Evolutionary conservation across 805 yeast genomes (phyloP).

Genomic region (Saccharomycopsis fermentans): DNA sequence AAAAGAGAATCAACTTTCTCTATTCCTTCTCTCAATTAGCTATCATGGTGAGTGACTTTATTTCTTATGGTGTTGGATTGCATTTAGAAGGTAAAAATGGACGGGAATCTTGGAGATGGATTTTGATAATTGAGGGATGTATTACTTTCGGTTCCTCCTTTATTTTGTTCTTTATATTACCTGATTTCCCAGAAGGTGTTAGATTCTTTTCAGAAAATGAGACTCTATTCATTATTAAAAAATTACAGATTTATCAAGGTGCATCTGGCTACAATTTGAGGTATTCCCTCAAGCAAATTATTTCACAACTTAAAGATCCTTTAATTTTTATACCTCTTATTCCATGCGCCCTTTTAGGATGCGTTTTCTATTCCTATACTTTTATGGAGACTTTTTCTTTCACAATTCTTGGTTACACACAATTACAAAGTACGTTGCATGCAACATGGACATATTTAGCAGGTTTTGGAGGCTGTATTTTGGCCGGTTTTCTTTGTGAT

Average conservation of each 20-base stretch:
- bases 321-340: slow-evolving; percentile 46
- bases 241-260: slow-evolving; percentile 33
- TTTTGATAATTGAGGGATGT: slow-evolving; percentile 42
- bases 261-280: slow-evolving; percentile 29
- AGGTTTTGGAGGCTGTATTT: slow-evolving; percentile 44
- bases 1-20: no score
- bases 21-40: no score
- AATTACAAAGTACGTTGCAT: slow-evolving; percentile 31
- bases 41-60: no score
- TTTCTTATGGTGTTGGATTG: no score
- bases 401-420: slow-evolving; percentile 41
- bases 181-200: slow-evolving; percentile 48
- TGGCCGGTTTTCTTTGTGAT: slow-evolving; percentile 47
- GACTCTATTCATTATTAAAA: slow-evolving; percentile 33
- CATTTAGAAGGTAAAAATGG: slow-evolving; percentile 28
- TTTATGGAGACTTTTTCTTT: slow-evolving; percentile 54
- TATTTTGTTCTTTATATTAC: slow-evolving; percentile 31
- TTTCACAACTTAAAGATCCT: slow-evolving; percentile 45
- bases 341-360: slow-evolving; percentile 47
- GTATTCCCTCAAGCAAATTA: slow-evolving; percentile 24
- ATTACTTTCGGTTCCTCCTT: slow-evolving; percentile 27
- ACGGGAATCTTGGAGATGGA: slow-evolving; percentile 39
- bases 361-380: slow-evolving; percentile 64
- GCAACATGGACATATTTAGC: neutral
- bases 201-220: slow-evolving; percentile 33